Base-by-base conservation (phyloP, 306 rosid species). In the Quercus bicolor region DNA sequence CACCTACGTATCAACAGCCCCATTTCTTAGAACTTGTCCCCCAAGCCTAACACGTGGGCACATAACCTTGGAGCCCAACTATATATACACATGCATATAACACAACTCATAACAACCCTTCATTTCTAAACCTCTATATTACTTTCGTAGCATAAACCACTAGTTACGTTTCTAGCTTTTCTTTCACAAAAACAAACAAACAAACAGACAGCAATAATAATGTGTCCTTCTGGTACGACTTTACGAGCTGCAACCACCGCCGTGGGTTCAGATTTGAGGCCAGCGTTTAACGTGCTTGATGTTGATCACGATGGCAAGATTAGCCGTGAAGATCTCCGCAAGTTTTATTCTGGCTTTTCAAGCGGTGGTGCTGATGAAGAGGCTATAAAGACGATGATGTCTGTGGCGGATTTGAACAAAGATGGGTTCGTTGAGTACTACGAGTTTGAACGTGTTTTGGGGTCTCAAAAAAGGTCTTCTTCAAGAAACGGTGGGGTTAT, bases 391-490 rank as follows among this genome's bases (percentile, higher is more conserved):
- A 82, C 89, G 1, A 96, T 96, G 99, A 93, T 96, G 64, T 82
- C 84, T 23, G 92, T 73, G 7, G 99, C 99, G 4, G 99, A 96
- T 72, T 81, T 88, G n/a, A 87, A 93, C 82, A 73, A 75, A 64
- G 85, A 91, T 81, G 99, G 99, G 0, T 91, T 86, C 78, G 97
- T 96, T 23, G 93, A 89, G 83, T 96, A 90, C 88, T 91, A 96
- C 12, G 99, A 96, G 80, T 96, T 96, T 82, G 94, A 96, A 86
- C 82, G 88, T 29, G 94, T 93, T 48, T 85, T 80, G 53, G 87
- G 79, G 0, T 64, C 79, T 16, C 34, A n/a, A 29, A 79, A 68
- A 72, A 81, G 28, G 45, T 78, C 61, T 1, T 26, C 84, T 51
- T 34, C 19, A 2, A 4, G 51, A 19, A 85, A 81, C 21, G 80